These are phyloP conservation scores for Senna tora DNA, from an alignment of 306 rosid species.

Conservation along the genomic window DNA sequence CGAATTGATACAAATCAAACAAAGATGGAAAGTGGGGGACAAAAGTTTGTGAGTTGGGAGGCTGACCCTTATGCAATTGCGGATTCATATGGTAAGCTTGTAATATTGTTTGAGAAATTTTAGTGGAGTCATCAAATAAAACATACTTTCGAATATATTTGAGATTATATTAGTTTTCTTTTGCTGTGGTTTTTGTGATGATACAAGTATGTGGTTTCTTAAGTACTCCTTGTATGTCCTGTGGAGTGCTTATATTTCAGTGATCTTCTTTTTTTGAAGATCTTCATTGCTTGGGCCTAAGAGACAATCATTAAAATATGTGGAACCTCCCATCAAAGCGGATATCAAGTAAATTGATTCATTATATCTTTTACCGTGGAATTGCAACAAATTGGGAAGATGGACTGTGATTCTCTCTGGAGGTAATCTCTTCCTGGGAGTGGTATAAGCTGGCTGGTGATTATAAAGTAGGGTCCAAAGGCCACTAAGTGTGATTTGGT, in stretches of 20 bases:
- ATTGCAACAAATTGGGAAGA: neutral
- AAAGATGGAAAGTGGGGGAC: constrained; percentile 62
- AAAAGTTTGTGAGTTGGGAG: constrained; percentile 73
- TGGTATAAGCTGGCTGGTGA: neutral
- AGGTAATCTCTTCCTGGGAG: constrained; percentile 1
- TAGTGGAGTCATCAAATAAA: constrained; percentile 54
- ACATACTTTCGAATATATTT: constrained; percentile 8
- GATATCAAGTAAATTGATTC: constrained; percentile 21
- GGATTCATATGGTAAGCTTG: constrained; percentile 65
- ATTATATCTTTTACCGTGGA: neutral
- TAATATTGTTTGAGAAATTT: constrained; percentile 53
- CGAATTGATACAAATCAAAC: constrained; percentile 76
- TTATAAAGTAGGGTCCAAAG: neutral
- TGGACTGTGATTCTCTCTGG: neutral
- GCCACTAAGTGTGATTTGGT: neutral
- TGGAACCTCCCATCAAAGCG: neutral
- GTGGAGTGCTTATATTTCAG: constrained; percentile 20
- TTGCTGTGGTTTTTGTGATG: constrained; percentile 14
- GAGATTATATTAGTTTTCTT: constrained; percentile 24
- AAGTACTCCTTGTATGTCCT: neutral
- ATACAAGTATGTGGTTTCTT: neutral
- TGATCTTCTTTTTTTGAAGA: neutral
- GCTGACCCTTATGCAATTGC: constrained; percentile 65
- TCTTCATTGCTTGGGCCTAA: constrained; percentile 1
- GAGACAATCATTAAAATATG: neutral